These are phyloP conservation scores for Sclerotinia trifoliorum DNA, from an alignment of 2,329 filamentous ascomycete species.

Conservation along the genomic window DNA sequence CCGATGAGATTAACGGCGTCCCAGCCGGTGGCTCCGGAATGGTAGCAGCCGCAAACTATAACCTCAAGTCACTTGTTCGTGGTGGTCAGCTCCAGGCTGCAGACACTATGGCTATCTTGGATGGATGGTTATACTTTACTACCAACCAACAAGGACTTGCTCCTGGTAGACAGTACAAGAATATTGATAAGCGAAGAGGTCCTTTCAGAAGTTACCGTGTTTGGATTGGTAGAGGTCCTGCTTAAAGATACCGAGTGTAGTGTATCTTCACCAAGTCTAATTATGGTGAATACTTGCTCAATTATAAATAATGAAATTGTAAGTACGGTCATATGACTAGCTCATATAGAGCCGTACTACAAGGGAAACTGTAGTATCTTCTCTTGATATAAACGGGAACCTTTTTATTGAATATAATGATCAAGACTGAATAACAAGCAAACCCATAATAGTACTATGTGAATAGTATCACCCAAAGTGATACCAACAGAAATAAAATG, in stretches of 20 bases:
- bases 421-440: no score
- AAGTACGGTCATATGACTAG: no score
- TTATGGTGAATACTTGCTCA: not conserved
- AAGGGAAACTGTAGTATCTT: no score
- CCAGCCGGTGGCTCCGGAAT: not conserved
- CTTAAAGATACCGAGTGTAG: not conserved
- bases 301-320: not conserved
- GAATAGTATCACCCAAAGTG: no score
- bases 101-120: conserved; percentile 14
- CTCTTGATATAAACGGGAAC: no score
- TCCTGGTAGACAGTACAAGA: conserved; percentile 11
- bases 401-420: no score
- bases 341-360: no score
- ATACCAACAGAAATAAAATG: not conserved
- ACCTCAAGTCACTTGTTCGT: not conserved
- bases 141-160: conserved; percentile 13
- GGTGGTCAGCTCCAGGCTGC: conserved; percentile 3
- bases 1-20: not conserved
- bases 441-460: no score
- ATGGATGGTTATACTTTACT: conserved; percentile 11
- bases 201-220: conserved; percentile 1
- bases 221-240: conserved; percentile 10
- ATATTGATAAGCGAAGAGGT: conserved; percentile 6
- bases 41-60: conserved; percentile 1
- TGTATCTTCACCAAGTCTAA: not conserved